phyloP scores from a whole-genome alignment of 257 asterid genomes.

The Fraxinus quadrangulata region DNA sequence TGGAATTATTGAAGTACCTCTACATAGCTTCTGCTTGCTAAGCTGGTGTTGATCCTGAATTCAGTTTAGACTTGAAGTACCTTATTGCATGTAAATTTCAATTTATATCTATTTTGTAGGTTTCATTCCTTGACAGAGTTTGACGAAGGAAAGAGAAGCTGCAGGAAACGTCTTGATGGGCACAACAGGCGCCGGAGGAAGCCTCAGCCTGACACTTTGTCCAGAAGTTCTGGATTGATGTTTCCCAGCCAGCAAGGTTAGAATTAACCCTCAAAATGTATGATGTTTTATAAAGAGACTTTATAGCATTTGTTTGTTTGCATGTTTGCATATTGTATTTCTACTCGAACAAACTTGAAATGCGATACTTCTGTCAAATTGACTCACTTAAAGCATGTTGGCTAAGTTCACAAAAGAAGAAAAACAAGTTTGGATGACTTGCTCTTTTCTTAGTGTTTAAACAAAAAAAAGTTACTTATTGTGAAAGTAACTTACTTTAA shows the following conservation, averaged over 20 bases:
- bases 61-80: background rate
- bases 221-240: constrained; percentile 43
- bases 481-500: background rate
- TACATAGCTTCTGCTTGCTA: too few relatives aligned
- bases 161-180: constrained; percentile 91
- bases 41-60: background rate
- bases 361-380: background rate
- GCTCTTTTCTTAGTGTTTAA: background rate
- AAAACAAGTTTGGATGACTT: background rate
- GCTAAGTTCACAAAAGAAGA: background rate
- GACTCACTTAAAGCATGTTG: background rate
- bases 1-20: background rate
- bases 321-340: background rate
- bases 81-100: background rate
- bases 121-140: constrained; percentile 85
- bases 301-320: background rate
- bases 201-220: constrained; percentile 66
- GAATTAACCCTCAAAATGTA: background rate
- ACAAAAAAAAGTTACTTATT: background rate
- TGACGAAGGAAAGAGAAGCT: constrained; percentile 88
- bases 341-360: background rate
- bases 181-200: constrained; percentile 89
- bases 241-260: constrained; percentile 48
- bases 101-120: constrained; percentile 37
- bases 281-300: background rate